These are phyloP conservation scores for Leishmania aethiopica DNA, from an alignment of 208 protist genomes.

Conservation along the genomic window DNA sequence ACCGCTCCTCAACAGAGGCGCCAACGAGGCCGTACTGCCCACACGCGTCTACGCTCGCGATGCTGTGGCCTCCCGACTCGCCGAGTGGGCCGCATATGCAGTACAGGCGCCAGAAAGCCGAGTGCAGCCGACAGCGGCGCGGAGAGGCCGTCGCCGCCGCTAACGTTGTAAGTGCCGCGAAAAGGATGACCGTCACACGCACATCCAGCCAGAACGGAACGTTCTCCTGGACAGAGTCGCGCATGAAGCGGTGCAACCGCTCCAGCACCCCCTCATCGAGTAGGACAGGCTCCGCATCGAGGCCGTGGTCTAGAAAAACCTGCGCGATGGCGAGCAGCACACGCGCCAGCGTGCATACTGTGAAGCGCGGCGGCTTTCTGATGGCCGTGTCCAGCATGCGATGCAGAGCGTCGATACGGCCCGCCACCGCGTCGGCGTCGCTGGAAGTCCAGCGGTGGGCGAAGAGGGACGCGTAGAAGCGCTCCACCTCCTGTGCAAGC, in stretches of 20 bases:
- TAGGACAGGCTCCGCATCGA: slow-evolving; percentile 30
- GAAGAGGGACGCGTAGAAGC: slow-evolving; percentile 74
- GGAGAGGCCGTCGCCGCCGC: slow-evolving; percentile 43
- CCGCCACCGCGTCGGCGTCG: slow-evolving; percentile 13
- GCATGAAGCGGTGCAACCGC: slow-evolving; percentile 50
- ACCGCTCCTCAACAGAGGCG: slow-evolving; percentile 42
- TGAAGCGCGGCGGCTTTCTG: slow-evolving; percentile 54
- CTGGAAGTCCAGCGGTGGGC: slow-evolving; percentile 6
- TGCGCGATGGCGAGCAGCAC: slow-evolving; percentile 55
- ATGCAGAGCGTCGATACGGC: slow-evolving; percentile 50
- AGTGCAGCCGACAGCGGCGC: slow-evolving; percentile 18
- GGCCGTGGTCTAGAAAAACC: slow-evolving; percentile 24
- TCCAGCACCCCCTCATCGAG: slow-evolving; percentile 33
- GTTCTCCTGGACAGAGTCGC: slow-evolving; percentile 75
- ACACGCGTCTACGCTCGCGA: slow-evolving; percentile 50
- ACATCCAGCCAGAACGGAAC: slow-evolving; percentile 87
- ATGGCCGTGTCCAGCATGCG: slow-evolving; percentile 37
- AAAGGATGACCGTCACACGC: slow-evolving; percentile 68
- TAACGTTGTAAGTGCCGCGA: slow-evolving; percentile 66
- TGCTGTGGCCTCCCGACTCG: slow-evolving; percentile 52
- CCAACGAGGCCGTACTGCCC: slow-evolving; percentile 47
- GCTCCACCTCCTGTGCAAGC: slow-evolving; percentile 68
- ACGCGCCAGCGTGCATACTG: slow-evolving; percentile 57
- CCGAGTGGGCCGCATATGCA: slow-evolving; percentile 82
- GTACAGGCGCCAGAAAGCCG: slow-evolving; percentile 64